phyloP scores from a whole-genome alignment of 768 basidiomycete genomes.

The Pseudohyphozyma bogoriensis region DNA sequence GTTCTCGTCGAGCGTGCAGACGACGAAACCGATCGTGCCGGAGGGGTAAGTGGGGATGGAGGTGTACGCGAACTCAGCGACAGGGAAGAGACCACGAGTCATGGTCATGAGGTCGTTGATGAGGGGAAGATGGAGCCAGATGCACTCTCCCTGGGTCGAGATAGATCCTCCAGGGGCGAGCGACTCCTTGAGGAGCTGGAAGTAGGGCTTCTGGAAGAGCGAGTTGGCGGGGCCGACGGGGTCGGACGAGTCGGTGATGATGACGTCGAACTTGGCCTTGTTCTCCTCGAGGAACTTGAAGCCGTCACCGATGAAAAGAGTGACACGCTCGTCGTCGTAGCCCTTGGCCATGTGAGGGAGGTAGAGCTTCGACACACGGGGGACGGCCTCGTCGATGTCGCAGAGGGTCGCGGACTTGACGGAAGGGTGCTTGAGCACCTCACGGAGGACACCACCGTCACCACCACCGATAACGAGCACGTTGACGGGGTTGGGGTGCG shows the following conservation, averaged over 20 bases:
- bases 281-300: constrained; percentile 92
- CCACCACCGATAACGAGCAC: constrained; percentile 97
- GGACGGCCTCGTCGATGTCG: constrained; percentile 97
- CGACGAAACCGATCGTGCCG: constrained; percentile 92
- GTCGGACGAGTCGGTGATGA: constrained; percentile 97
- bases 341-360: constrained; percentile 89
- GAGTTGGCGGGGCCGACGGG: constrained; percentile 90
- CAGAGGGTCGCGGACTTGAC: constrained; percentile 89
- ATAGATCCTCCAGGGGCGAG: constrained; percentile 82
- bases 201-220: constrained; percentile 94
- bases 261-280: constrained; percentile 75
- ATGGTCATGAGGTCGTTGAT: constrained; percentile 64
- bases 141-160: constrained; percentile 88
- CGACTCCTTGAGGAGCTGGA: constrained; percentile 82
- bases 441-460: constrained; percentile 94
- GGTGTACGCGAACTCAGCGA: constrained; percentile 81
- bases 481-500: constrained; percentile 88
- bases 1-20: constrained; percentile 64
- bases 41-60: constrained; percentile 97
- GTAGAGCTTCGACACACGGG: constrained; percentile 83
- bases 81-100: constrained; percentile 64
- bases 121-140: constrained; percentile 85
- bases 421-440: constrained; percentile 84
- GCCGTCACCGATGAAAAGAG: constrained; percentile 80
- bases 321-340: constrained; percentile 67